These are phyloP conservation scores for Sporothrix brunneoviolacea DNA, from an alignment of 2,329 filamentous ascomycete species.

Conservation along the genomic window DNA sequence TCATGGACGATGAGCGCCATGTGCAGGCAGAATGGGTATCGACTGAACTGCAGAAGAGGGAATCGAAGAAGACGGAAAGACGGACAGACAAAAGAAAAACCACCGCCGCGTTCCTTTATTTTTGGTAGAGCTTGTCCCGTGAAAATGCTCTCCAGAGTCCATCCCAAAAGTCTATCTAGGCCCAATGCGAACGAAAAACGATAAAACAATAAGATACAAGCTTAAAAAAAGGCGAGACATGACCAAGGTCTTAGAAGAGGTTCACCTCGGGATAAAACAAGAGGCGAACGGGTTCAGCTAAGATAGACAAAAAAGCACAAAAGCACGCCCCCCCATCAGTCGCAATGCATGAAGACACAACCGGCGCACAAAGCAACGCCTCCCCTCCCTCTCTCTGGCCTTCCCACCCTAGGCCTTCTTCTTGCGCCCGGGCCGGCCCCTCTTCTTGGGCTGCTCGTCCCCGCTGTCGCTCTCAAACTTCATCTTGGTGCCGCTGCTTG, in stretches of 20 bases:
- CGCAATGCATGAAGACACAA: not conserved
- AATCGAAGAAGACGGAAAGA: not conserved
- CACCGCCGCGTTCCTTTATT: not conserved
- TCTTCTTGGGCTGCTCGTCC: conserved; percentile 27
- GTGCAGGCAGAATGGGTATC: too few species aligned
- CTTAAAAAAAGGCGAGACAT: too few species aligned
- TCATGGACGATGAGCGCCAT: too few species aligned
- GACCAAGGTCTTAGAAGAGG: too few species aligned
- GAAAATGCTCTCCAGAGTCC: not conserved
- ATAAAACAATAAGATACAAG: not conserved
- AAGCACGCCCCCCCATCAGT: not conserved
- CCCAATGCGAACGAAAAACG: not conserved
- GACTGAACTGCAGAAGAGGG: not conserved
- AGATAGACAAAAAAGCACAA: not conserved
- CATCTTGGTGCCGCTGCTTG: conserved; percentile 11
- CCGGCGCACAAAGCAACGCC: not conserved
- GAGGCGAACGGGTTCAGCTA: not conserved
- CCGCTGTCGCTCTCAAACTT: conserved; percentile 25
- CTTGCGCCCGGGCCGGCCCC: conserved; percentile 33
- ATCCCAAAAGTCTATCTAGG: not conserved
- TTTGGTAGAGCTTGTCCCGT: not conserved
- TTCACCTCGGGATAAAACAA: too few species aligned
- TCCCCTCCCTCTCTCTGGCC: not conserved
- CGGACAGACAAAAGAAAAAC: not conserved
- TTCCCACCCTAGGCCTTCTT: conserved; percentile 37